Evolutionary conservation across 495 filamentous ascomycete genomes (phyloP), one percentile per base, ranked within the genome.

Genomic region (Trichoderma virens): DNA sequence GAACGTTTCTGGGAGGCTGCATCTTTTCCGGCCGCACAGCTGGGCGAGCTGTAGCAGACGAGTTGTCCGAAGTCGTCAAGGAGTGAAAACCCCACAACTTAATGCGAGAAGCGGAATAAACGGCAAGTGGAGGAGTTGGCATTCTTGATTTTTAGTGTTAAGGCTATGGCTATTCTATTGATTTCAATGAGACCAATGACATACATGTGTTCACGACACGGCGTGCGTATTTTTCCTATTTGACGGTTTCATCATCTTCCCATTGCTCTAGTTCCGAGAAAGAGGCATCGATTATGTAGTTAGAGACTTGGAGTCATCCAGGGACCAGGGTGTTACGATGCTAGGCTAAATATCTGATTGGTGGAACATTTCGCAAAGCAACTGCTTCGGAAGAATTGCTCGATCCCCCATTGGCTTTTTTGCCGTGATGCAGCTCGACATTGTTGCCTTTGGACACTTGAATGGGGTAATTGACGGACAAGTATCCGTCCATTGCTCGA

Each of bases 21-120:
- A 82, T 82, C 61, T 82, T 82, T 66, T 81, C 80, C 0, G 80
- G 80, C 0, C 60, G 79, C 35, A 77, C 78, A 1, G 80, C 80
- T 0, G 79, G 80, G 5, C 64, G 75, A 47, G 78, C 75, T 0
- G 75, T 81, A 47, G 77, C 74, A 0, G 73, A 75, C 11, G 75
- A 79, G 62, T 61, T 79, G 41, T 43, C 72, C 27, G 75, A 30
- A 9, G 25, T 30, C 3, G 51, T 16, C 16, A 56, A 56, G 51
- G 27, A 28, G 51, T 56, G 47, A 56, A 28, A 60, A 28, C 56
- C 23, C 23, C 28, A 56, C 18, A 25, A 59, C 28, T 20, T 59
- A 25, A 25, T 59, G 23, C 51, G 28, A 7, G 51, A 25, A 11
- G 27, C n/a, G 56, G 23, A 5, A 20, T 25, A 60, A 35, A 31